phyloP scores from a whole-genome alignment of 1,284 basidiomycete species.

The Trichosporon asahii region DNA sequence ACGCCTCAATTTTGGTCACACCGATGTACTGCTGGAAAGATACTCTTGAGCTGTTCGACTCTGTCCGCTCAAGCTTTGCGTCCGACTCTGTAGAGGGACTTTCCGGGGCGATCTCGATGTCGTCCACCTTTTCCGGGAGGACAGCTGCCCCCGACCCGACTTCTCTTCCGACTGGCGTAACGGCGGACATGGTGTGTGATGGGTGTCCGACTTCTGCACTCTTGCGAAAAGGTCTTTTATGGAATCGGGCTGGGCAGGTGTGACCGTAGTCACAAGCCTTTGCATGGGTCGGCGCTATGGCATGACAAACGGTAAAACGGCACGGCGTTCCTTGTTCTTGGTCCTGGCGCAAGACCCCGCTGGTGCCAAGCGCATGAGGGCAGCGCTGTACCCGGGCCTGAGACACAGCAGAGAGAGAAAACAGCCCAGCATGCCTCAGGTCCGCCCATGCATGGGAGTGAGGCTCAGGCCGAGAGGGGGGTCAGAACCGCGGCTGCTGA shows the following conservation, averaged over 20 bases:
- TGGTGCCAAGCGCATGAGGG: neutral
- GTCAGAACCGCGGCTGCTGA: neutral
- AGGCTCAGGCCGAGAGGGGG: neutral
- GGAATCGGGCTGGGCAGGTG: neutral
- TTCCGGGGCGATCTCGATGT: neutral
- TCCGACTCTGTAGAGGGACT: neutral
- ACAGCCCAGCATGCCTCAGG: neutral
- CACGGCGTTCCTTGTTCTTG: no score
- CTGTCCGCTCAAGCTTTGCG: neutral
- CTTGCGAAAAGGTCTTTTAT: neutral
- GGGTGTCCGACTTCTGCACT: neutral
- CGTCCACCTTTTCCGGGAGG: neutral
- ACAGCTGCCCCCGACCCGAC: neutral
- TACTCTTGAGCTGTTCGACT: neutral
- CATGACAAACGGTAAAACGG: neutral
- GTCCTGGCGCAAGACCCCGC: neutral
- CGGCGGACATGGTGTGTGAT: neutral
- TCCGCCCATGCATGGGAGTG: neutral
- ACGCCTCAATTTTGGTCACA: conserved; percentile 43
- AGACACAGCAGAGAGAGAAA: neutral
- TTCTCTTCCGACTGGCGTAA: neutral
- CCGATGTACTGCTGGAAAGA: conserved; percentile 34
- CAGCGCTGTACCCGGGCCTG: neutral
- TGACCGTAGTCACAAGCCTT: neutral
- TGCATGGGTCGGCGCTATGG: neutral